Conservation (phyloP, 2,329 filamentous ascomycete genomes). For the Emmonsiellopsis sp. region DNA sequence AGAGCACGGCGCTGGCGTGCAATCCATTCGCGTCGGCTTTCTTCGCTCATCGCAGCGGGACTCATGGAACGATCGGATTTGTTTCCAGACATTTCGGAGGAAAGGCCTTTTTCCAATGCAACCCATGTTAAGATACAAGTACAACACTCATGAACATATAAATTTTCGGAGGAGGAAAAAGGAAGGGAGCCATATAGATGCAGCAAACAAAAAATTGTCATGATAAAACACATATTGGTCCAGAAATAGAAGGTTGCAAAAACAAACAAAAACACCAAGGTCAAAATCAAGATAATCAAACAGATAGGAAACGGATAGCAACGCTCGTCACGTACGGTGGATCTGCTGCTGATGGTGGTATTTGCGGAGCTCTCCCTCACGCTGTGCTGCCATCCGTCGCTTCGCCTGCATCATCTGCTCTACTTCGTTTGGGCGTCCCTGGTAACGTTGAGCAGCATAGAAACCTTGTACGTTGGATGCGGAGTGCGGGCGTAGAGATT, state of each 20-base stretch:
- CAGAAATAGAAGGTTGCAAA: background rate
- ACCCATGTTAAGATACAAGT: conserved; percentile 32
- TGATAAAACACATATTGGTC: conserved; percentile 7
- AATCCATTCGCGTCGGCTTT: conserved; percentile 91
- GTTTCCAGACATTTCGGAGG: conserved; percentile 59
- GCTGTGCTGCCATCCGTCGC: conserved; percentile 97
- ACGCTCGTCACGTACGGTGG: conserved; percentile 61
- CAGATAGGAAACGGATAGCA: conserved; percentile 14
- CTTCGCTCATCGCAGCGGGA: conserved; percentile 81
- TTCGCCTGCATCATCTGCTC: conserved; percentile 99
- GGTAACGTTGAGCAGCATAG: conserved; percentile 88
- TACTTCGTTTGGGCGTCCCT: conserved; percentile 78
- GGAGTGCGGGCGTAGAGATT: conserved; percentile 62
- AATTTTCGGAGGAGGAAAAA: conserved; percentile 14
- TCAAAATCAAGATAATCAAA: conserved; percentile 19
- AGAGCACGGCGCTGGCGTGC: conserved; percentile 89
- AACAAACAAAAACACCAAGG: conserved; percentile 19
- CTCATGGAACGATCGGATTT: conserved; percentile 84
- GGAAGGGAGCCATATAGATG: conserved; percentile 23
- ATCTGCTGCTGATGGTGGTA: conserved; percentile 99
- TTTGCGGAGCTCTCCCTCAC: conserved; percentile 97
- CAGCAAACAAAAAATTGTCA: conserved; percentile 5
- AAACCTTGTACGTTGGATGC: conserved; percentile 81
- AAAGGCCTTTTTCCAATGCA: conserved; percentile 44
- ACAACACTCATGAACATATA: conserved; percentile 21